Evolutionary conservation across 345 rosid species (phyloP), one percentile per base, ranked within the genome.

Genomic region (Schrenkiella parvula): DNA sequence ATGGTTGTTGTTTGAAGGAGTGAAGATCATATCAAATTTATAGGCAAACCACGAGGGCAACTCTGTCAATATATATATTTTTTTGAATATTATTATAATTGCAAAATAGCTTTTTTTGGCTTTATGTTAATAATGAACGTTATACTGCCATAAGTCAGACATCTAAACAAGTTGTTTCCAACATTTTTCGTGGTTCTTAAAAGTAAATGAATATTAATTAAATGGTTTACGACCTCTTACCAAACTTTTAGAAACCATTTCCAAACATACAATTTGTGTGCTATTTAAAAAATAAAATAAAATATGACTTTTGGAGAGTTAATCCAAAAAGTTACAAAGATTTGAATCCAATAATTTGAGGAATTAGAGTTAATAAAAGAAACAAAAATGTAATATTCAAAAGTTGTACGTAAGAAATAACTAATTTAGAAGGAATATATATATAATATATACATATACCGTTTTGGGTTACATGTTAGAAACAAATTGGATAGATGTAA

Each of bases 1-100:
- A 8, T 61, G 43, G 42, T 34, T 75, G 60, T 13, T 34, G 50
- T 25, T 43, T 34, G 32, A 52, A 34, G 32, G 32, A 25, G 15
- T 6, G 34, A 8, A 14, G 70, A 42, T 42, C 47, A 59, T 43
- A 59, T 53, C 58, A 53, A 42, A 53, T 75, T 42, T 75, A 75
- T 75, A 75, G 58, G 43, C 51, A 62, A 26, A 53, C 13, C n/a
- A 42, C 43, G 65, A 68, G 70, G 74, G 74, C 58, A 75, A 61
- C 21, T 57, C n/a, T 68, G 79, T 75, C 70, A 68, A 59, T 61
- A 23, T 59, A 34, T 2, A 12, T 42, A 41, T 8, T n/a, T n/a
- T n/a, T n/a, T 15, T 43, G 48, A 43, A 34, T 75, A 68, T 59
- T 75, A 68, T 59, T 68, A 68, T 75, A 51, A 5, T 59, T 19